These are phyloP conservation scores for Pholiota conissans DNA, from an alignment of 768 basidiomycete species.

Conservation along the genomic window DNA sequence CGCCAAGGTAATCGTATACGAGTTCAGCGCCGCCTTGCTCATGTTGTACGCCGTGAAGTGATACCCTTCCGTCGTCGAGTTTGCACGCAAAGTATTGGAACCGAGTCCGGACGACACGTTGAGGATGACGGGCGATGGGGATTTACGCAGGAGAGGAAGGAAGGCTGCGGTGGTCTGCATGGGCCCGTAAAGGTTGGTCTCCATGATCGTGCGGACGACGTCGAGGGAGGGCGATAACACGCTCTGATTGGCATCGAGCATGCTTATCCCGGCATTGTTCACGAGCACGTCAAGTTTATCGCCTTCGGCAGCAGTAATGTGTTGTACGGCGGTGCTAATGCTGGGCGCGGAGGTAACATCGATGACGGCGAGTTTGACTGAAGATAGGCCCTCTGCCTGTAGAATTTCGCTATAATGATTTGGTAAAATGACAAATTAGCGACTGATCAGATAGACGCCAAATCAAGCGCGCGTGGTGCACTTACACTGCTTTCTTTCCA, in stretches of 20 bases:
- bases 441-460: not conserved
- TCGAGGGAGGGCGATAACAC: constrained; percentile 32
- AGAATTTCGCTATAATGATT: constrained; percentile 23
- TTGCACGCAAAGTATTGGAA: constrained; percentile 38
- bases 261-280: constrained; percentile 41
- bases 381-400: constrained; percentile 27
- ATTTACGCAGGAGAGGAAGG: constrained; percentile 39
- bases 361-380: constrained; percentile 35
- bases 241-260: constrained; percentile 25
- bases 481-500: constrained; percentile 41
- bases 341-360: constrained; percentile 37
- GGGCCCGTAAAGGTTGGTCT: constrained; percentile 45
- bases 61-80: constrained; percentile 22
- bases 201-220: constrained; percentile 33
- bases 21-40: constrained; percentile 68
- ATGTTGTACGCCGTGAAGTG: constrained; percentile 58
- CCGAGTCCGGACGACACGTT: constrained; percentile 45
- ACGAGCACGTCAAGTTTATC: constrained; percentile 44
- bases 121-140: constrained; percentile 33
- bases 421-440: not conserved
- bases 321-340: constrained; percentile 31
- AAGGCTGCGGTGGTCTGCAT: constrained; percentile 41
- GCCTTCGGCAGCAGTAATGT: constrained; percentile 37
- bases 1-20: constrained; percentile 58
- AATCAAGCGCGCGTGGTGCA: not conserved